Evolutionary conservation across 2,329 filamentous ascomycete genomes (phyloP).

Genomic region (Colletotrichum sp.): DNA sequence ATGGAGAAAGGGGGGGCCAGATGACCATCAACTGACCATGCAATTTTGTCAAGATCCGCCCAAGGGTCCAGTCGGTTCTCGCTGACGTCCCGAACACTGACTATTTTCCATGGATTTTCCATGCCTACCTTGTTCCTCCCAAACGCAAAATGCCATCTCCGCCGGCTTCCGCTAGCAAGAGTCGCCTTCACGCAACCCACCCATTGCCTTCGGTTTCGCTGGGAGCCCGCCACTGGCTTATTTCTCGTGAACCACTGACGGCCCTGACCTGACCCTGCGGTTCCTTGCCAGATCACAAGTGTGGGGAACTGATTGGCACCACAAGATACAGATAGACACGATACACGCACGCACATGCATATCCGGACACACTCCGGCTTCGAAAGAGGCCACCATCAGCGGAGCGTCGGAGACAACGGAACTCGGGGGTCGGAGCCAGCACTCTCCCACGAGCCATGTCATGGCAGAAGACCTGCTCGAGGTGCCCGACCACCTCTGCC

Average conservation of each 20-base stretch:
- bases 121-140: neutral
- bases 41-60: constrained; percentile 10
- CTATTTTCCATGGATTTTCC: neutral
- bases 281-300: neutral
- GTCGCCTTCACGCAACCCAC: neutral
- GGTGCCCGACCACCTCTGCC: neutral
- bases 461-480: neutral
- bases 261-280: neutral
- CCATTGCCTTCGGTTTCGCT: neutral
- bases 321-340: neutral
- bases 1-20: neutral
- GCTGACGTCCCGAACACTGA: neutral
- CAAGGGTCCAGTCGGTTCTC: constrained; percentile 6
- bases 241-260: neutral
- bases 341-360: neutral
- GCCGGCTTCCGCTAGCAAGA: neutral
- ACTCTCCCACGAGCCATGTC: neutral
- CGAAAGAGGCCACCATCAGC: neutral
- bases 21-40: constrained; percentile 6
- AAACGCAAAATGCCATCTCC: neutral
- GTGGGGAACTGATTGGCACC: neutral
- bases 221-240: neutral
- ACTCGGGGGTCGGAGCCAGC: neutral
- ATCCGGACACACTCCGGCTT: neutral
- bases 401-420: neutral